Conservation (phyloP, 805 yeast genomes). For the Starmerella vaccinii region DNA sequence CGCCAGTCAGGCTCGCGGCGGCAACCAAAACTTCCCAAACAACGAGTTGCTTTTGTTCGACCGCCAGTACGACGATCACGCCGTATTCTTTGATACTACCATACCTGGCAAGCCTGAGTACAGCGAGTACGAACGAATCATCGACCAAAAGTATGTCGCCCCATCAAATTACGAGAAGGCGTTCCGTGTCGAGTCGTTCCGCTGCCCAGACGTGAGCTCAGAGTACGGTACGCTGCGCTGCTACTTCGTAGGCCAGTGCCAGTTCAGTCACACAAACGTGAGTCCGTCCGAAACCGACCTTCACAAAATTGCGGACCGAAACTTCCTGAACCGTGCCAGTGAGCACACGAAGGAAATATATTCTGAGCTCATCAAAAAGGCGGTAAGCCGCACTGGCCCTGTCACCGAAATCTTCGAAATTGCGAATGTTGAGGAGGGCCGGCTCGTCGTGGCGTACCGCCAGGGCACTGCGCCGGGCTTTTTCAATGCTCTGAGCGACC, state of each 20-base stretch:
- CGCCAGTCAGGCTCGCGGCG: slow-evolving; percentile 61
- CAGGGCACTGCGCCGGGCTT: slow-evolving; percentile 77
- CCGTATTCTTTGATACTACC: slow-evolving; percentile 78
- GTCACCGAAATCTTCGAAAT: slow-evolving; percentile 78
- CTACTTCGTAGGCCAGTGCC: slow-evolving; percentile 73
- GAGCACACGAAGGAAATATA: slow-evolving; percentile 69
- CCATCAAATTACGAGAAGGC: slow-evolving; percentile 33
- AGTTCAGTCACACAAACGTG: slow-evolving; percentile 34
- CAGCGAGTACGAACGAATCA: slow-evolving; percentile 55
- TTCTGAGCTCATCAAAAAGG: slow-evolving; percentile 58
- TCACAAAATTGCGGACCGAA: slow-evolving; percentile 61
- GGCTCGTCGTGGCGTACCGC: slow-evolving; percentile 80
- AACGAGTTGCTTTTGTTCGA: slow-evolving; percentile 55
- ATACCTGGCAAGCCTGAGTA: slow-evolving; percentile 40
- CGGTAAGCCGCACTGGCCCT: slow-evolving; percentile 74
- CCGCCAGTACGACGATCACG: slow-evolving; percentile 73
- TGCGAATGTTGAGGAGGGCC: slow-evolving; percentile 69
- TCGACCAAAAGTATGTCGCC: slow-evolving; percentile 66
- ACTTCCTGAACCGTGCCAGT: slow-evolving; percentile 69
- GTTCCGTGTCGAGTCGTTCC: slow-evolving; percentile 69
- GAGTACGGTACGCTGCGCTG: slow-evolving; percentile 48
- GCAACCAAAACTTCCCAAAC: slow-evolving; percentile 38
- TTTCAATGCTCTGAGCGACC: slow-evolving; percentile 73
- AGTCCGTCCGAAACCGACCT: slow-evolving; percentile 42
- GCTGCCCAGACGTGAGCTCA: slow-evolving; percentile 31